Evolutionary conservation across 371 early-diverging fungal genomes (phyloP), one percentile per base, ranked within the genome.

Genomic region (Mucor lusitanicus): DNA sequence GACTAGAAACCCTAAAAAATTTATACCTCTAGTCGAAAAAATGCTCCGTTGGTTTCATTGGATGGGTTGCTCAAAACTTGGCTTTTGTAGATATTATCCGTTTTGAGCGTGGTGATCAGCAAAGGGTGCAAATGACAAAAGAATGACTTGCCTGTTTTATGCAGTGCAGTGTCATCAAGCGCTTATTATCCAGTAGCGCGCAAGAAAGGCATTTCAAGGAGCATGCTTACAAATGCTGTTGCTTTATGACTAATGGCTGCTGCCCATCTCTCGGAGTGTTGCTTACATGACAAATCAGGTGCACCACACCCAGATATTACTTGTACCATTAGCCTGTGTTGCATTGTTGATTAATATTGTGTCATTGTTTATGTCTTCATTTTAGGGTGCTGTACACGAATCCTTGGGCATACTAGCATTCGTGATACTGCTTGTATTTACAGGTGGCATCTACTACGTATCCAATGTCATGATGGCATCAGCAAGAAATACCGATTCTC

Each of bases 11-110:
- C 33, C 30, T 5, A 7, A 33, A 56, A 56, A 56, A 56, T 30
- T 30, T 53, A 23, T 23, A 27, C 27, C 27, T 27, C 15, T 15
- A 27, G 25, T 25, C 7, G 27, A 25, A 27, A 27, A 53, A 53
- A 53, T 53, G 56, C n/a, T 56, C 56, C 56, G 56, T 56, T 33
- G 30, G 32, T 56, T 56, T 56, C 19, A 56, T 56, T 56, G 56
- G 56, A 33, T 56, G 40, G 40, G 40, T 39, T 39, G 39, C 39
- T 39, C 39, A 39, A 39, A 39, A 15, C 39, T 39, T 39, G 39
- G 39, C 1, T 39, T 39, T 39, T 39, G 39, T 40, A 40, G 13
- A 40, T 40, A 40, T 40, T 40, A 40, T 40, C 40, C 40, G 40
- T 40, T 40, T 40, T 17, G 40, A 40, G 40, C 3, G 15, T 40